These are phyloP conservation scores for Oidiodendron maius DNA, from an alignment of 495 filamentous ascomycete species.

Conservation along the genomic window DNA sequence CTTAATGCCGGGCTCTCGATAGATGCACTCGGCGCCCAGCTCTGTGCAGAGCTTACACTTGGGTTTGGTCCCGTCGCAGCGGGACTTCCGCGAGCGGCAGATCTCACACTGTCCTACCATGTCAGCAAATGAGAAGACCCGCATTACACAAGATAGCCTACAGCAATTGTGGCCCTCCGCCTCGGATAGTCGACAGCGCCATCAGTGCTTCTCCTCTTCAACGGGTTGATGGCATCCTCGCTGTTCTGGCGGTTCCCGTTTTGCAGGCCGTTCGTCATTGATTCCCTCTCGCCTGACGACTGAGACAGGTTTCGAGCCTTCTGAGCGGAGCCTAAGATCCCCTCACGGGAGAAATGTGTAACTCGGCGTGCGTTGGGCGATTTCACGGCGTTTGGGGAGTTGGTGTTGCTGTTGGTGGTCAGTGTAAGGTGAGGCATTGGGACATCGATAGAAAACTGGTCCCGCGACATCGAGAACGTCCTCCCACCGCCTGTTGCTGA, in stretches of 20 bases:
- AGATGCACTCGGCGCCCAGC: slow-evolving; percentile 75
- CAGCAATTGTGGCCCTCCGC: slow-evolving; percentile 66
- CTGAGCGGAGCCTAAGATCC: slow-evolving; percentile 51
- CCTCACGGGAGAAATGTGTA: slow-evolving; percentile 47
- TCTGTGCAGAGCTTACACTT: slow-evolving; percentile 81
- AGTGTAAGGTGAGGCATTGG: slow-evolving; percentile 15
- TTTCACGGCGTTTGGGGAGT: slow-evolving; percentile 33
- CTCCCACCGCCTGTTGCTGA: slow-evolving; percentile 12
- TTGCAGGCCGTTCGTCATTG: slow-evolving; percentile 33
- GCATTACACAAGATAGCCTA: slow-evolving; percentile 34
- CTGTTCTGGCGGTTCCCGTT: slow-evolving; percentile 30
- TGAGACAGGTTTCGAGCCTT: slow-evolving; percentile 50
- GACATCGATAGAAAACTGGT: slow-evolving; percentile 21
- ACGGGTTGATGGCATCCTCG: slow-evolving; percentile 46
- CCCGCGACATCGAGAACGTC: slow-evolving; percentile 18
- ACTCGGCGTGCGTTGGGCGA: slow-evolving; percentile 42
- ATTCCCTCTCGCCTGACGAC: slow-evolving; percentile 34
- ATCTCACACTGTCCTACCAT: slow-evolving; percentile 63
- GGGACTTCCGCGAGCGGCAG: slow-evolving; percentile 75
- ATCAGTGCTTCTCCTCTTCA: slow-evolving; percentile 61
- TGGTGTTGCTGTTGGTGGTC: slow-evolving; percentile 15
- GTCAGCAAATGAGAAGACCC: slow-evolving; percentile 5
- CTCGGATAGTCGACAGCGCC: slow-evolving; percentile 62
- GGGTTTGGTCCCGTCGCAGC: slow-evolving; percentile 77
- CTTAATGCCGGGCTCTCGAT: slow-evolving; percentile 81